These are phyloP conservation scores for Aechmea fasciata DNA, from an alignment of 176 grass and related monocot genomes.

Conservation along the genomic window DNA sequence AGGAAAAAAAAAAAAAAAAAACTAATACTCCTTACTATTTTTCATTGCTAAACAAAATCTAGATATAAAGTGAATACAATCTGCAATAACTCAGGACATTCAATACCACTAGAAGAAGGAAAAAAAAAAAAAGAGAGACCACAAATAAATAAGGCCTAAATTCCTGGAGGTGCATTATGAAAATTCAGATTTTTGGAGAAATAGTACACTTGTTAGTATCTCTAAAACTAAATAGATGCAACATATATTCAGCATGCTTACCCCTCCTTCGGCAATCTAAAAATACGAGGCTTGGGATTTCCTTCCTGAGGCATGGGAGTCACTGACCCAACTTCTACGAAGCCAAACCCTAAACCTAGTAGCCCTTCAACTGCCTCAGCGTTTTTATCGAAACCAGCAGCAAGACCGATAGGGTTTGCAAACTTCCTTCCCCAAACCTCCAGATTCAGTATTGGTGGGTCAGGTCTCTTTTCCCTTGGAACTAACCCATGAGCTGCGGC, in stretches of 20 bases:
- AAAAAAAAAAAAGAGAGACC: too few species aligned
- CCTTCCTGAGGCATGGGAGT: constrained; percentile 90
- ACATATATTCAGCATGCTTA: constrained; percentile 26
- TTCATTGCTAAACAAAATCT: too few species aligned
- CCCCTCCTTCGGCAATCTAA: constrained; percentile 71
- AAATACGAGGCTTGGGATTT: constrained; percentile 91
- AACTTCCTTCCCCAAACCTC: constrained; percentile 88
- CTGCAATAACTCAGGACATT: too few species aligned
- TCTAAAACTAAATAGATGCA: not conserved
- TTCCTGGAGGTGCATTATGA: not conserved
- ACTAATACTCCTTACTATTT: too few species aligned
- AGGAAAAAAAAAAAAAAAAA: too few species aligned
- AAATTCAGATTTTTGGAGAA: not conserved
- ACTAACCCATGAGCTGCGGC: constrained; percentile 76
- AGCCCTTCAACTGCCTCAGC: constrained; percentile 87
- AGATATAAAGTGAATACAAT: too few species aligned
- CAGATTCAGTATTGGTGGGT: constrained; percentile 63
- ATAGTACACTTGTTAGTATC: too few species aligned
- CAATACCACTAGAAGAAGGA: too few species aligned
- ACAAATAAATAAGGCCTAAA: too few species aligned
- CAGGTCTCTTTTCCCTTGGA: constrained; percentile 85
- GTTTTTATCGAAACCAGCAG: constrained; percentile 98
- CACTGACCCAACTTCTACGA: constrained; percentile 96
- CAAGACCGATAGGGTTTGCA: constrained; percentile 80
- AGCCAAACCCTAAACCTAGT: constrained; percentile 84